These are phyloP conservation scores for Phycomyces nitens DNA, from an alignment of 192 early-diverging fungal species.

Conservation along the genomic window DNA sequence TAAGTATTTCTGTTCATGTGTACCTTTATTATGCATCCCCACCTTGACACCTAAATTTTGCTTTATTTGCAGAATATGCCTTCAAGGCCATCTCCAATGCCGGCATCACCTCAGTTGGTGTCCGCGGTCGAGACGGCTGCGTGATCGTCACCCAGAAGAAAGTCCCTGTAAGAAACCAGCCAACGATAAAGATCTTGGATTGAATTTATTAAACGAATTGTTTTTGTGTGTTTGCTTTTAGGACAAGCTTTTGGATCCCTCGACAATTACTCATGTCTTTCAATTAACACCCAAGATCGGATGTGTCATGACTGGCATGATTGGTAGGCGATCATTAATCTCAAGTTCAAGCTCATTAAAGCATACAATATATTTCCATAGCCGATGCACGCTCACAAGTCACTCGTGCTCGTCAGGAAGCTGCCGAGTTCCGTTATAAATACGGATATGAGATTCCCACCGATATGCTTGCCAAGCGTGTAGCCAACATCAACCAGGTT, in stretches of 20 bases:
- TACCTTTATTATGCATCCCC: no score
- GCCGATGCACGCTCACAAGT: slow-evolving; percentile 96
- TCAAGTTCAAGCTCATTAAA: no score
- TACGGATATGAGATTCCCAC: slow-evolving; percentile 96
- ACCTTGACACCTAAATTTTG: background rate
- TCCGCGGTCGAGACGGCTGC: slow-evolving; percentile 92
- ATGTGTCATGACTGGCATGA: slow-evolving; percentile 97
- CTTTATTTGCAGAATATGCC: slow-evolving; percentile 81
- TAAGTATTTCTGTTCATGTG: slow-evolving; percentile 34
- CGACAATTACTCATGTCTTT: slow-evolving; percentile 91
- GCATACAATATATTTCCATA: slow-evolving; percentile 2
- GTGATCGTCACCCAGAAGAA: slow-evolving; percentile 98
- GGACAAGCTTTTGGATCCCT: slow-evolving; percentile 96
- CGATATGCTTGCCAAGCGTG: slow-evolving; percentile 95
- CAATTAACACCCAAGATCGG: slow-evolving; percentile 90
- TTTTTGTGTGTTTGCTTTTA: slow-evolving; percentile 16
- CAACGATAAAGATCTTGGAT: background rate
- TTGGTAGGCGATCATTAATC: slow-evolving; percentile 46
- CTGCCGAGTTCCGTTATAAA: slow-evolving; percentile 98
- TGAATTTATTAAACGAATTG: no score
- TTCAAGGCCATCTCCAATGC: slow-evolving; percentile 99
- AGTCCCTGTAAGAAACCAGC: slow-evolving; percentile 60
- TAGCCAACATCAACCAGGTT: slow-evolving; percentile 98
- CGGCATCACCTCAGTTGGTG: slow-evolving; percentile 92
- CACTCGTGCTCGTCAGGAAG: slow-evolving; percentile 87